Conservation (phyloP, 2,329 filamentous ascomycete genomes). For the Arachnopeziza araneosa region DNA sequence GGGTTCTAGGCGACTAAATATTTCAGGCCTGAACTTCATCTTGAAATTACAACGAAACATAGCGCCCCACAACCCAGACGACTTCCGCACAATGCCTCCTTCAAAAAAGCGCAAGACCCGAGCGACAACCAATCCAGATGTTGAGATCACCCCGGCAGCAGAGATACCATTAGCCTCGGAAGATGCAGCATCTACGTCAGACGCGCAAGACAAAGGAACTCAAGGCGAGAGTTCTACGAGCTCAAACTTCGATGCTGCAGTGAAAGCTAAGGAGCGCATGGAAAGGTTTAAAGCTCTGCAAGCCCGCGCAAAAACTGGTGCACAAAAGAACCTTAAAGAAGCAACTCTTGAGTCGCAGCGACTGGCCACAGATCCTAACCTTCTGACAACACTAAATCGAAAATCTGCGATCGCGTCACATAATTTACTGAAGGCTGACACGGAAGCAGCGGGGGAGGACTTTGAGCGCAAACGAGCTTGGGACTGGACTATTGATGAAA, state of each 20-base stretch:
- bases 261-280: slow-evolving; percentile 58
- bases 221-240: not conserved
- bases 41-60: slow-evolving; percentile 1
- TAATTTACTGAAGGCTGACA: slow-evolving; percentile 89
- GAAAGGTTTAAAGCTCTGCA: slow-evolving; percentile 85
- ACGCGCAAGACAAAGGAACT: not conserved
- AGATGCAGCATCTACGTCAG: not conserved
- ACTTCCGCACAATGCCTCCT: slow-evolving; percentile 34
- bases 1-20: not conserved
- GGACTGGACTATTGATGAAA: slow-evolving; percentile 97
- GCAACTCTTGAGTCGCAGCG: slow-evolving; percentile 79
- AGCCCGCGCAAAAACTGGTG: slow-evolving; percentile 68
- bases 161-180: not conserved
- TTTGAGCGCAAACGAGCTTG: slow-evolving; percentile 97
- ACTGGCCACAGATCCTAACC: slow-evolving; percentile 67
- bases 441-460: slow-evolving; percentile 78
- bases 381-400: slow-evolving; percentile 73
- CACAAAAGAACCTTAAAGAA: slow-evolving; percentile 73
- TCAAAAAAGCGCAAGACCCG: slow-evolving; percentile 42
- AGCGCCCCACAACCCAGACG: not conserved
- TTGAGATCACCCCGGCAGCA: slow-evolving; percentile 9
- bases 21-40: not conserved
- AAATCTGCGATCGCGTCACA: slow-evolving; percentile 84
- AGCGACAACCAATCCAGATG: slow-evolving; percentile 18
- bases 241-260: slow-evolving; percentile 29